Conservation (phyloP, 2,329 filamentous ascomycete species). For the Pyricularia sp. region DNA sequence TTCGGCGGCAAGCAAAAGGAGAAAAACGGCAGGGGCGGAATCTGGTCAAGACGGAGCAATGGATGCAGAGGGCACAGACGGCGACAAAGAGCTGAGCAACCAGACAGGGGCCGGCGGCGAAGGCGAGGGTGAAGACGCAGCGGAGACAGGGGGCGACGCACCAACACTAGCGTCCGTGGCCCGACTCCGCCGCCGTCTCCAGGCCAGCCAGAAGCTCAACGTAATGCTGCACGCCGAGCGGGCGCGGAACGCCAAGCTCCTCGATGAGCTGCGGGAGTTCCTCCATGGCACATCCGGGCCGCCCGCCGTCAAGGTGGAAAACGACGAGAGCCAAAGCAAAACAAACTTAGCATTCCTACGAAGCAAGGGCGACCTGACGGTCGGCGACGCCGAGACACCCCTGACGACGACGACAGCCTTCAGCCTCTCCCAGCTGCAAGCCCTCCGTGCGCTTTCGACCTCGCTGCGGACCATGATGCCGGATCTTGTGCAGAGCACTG, state of each 20-base stretch:
- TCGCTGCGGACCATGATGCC: conserved; percentile 57
- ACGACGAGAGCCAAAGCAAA: conserved; percentile 9
- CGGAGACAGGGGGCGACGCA: conserved; percentile 9
- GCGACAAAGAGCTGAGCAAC: conserved; percentile 7
- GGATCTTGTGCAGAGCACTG: conserved; percentile 35
- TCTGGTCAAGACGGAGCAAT: not conserved
- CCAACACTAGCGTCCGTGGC: conserved; percentile 61
- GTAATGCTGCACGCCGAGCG: conserved; percentile 60
- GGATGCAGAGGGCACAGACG: conserved; percentile 9
- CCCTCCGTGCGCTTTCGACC: conserved; percentile 57
- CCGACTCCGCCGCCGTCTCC: conserved; percentile 61
- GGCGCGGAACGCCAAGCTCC: conserved; percentile 61
- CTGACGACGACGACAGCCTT: conserved; percentile 68
- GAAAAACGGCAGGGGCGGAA: not conserved
- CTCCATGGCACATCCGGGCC: conserved; percentile 9
- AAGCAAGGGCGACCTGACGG: conserved; percentile 39
- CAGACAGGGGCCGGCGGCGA: conserved; percentile 6
- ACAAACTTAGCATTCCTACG: conserved; percentile 47
- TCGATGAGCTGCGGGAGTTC: conserved; percentile 48
- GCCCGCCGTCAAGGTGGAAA: conserved; percentile 17
- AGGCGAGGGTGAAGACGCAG: not conserved
- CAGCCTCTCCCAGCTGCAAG: conserved; percentile 72
- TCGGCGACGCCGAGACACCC: conserved; percentile 42
- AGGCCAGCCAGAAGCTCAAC: conserved; percentile 71
- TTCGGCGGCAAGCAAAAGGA: conserved; percentile 7